Percentiles rank a stretch among this genome's conserved stretches.
phyloP scores from a whole-genome alignment of 805 yeast species.

The Candida golubevii region DNA sequence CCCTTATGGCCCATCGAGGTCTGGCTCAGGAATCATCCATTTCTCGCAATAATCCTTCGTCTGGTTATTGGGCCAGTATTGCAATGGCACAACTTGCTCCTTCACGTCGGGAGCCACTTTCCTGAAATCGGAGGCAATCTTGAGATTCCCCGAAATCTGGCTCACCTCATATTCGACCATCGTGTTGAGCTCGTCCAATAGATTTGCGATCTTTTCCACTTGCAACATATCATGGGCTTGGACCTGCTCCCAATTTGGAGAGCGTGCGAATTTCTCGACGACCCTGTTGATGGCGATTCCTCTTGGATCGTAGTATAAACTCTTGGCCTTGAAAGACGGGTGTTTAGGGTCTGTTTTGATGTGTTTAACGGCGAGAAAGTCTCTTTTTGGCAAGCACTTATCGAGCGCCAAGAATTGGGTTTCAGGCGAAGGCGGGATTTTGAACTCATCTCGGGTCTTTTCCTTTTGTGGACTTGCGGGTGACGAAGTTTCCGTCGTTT shows the following conservation, averaged over 20 bases:
- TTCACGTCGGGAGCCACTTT: constrained; percentile 22
- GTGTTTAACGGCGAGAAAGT: constrained; percentile 50
- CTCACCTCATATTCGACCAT: constrained; percentile 19
- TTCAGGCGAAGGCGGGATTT: background rate
- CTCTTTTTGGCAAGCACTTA: constrained; percentile 68
- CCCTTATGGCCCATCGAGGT: constrained; percentile 5
- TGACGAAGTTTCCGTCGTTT: background rate
- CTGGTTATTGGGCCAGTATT: constrained; percentile 36
- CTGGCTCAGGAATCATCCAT: constrained; percentile 19
- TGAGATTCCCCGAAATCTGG: constrained; percentile 14
- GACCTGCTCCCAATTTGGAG: constrained; percentile 15
- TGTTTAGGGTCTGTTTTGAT: constrained; percentile 24
- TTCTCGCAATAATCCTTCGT: constrained; percentile 29
- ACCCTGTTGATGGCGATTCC: constrained; percentile 33
- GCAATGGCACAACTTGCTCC: constrained; percentile 15
- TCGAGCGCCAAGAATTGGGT: constrained; percentile 75
- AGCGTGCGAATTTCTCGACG: constrained; percentile 24
- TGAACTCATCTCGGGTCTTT: background rate
- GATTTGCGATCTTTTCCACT: constrained; percentile 9
- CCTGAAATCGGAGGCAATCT: constrained; percentile 23
- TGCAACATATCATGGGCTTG: constrained; percentile 12
- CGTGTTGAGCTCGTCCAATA: constrained; percentile 20
- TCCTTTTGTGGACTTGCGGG: background rate
- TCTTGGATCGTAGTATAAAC: constrained; percentile 28
- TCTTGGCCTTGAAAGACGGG: constrained; percentile 8